phyloP scores from a whole-genome alignment of 2,329 filamentous ascomycete species.

The Monilinia aucupariae region DNA sequence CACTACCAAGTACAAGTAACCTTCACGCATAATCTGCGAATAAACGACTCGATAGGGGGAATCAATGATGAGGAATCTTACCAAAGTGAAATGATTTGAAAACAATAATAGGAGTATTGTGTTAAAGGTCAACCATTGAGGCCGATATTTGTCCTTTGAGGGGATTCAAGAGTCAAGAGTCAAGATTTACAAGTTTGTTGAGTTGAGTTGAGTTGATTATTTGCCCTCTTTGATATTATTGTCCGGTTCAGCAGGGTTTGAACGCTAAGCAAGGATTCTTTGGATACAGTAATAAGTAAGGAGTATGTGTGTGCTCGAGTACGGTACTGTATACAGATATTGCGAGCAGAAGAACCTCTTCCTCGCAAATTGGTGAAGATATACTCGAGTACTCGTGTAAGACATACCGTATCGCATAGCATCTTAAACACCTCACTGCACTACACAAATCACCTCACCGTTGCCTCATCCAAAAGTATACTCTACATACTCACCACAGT shows the following conservation, averaged over 20 bases:
- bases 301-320: too few relatives aligned
- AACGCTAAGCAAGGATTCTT: conserved; percentile 14
- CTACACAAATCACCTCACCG: not conserved
- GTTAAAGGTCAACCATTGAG: conserved; percentile 26
- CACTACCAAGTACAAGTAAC: not conserved
- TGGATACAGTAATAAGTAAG: not conserved
- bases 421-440: not conserved
- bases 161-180: not conserved
- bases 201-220: not conserved
- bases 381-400: too few relatives aligned
- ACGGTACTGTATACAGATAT: too few relatives aligned
- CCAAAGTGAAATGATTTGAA: not conserved
- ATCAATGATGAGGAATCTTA: not conserved
- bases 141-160: conserved; percentile 8
- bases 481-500: too few relatives aligned
- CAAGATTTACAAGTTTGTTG: not conserved
- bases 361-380: too few relatives aligned
- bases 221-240: conserved; percentile 12
- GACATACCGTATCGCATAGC: not conserved
- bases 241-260: not conserved
- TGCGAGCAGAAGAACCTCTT: too few relatives aligned
- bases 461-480: not conserved
- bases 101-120: not conserved
- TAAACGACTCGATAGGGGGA: conserved; percentile 4
- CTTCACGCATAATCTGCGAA: not conserved